Evolutionary conservation across 805 yeast species (phyloP), one percentile per base, ranked within the genome.

Genomic region (Lipomyces sp.): DNA sequence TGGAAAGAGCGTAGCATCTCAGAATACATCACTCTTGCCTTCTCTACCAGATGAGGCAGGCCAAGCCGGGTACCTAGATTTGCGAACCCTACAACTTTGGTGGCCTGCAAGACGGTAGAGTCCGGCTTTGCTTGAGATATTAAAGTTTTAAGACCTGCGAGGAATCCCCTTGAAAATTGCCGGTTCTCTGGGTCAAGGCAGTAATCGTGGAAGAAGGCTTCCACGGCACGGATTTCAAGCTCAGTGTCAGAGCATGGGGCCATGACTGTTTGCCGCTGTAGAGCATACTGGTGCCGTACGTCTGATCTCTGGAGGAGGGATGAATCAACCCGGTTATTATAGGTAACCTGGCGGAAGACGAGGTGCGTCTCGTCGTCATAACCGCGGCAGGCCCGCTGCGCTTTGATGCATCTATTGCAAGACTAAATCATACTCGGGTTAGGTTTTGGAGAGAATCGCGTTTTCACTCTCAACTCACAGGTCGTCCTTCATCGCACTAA

Each of bases 141-240:
- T n/a, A 39, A 39, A 39, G 45, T 39, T 39, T 39, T n/a, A 39
- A 39, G 45, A n/a, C 45, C 45, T 39, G 10, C 45, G 45, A 39
- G 13, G 13, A 11, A 39, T 13, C 45, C 45, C 4, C 45, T 13
- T 13, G 45, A 39, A n/a, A 39, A n/a, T 11, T 11, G 45, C 4
- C n/a, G 45, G 13, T 39, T 39, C 13, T 39, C 45, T 11, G n/a
- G 45, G 10, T 11, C 45, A 7, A 39, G 45, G 13, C 45, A 39
- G 45, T 39, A 39, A n/a, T 39, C 45, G 13, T 39, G 13, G 10
- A 39, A 39, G 45, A 39, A 39, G 13, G 45, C 45, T 39, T 13
- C 13, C 45, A 39, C 45, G 13, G 45, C 45, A 39, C 13, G 13
- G 13, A 11, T n/a, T 3, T 39, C 45, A 39, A 39, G 11, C 13